Base-by-base conservation (phyloP, 345 rosid genomes). In the Iberis pinnata region DNA sequence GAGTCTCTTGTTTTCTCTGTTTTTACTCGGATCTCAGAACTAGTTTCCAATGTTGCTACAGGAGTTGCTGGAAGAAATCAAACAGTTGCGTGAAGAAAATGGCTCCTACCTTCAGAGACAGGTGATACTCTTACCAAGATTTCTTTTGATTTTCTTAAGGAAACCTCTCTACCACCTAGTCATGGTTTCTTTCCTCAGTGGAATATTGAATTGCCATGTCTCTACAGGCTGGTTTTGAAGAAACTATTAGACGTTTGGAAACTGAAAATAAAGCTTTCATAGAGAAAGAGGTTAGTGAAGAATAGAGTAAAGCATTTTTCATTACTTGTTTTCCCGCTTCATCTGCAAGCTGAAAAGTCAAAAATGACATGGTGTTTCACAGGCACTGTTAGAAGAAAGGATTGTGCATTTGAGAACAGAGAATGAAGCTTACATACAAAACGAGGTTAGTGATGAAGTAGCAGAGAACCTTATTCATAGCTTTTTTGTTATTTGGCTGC, bases 221-320 rank as follows among this genome's bases (percentile, higher is more conserved):
- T 45, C 24, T 15, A 22, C 73, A 85, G 95, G 79, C 75, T 64
- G 59, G 22, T 43, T 67, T 76, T 26, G 75, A 77, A 73, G 80
- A 75, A 60, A 69, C 69, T 39, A 32, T 76, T 51, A 61, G 59
- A 73, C 72, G 68, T 18, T 63, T 87, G 25, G 65, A 52, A 57
- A 48, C 51, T 58, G 82, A 73, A 67, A 77, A 71, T 70, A 77
- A 72, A 71, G 55, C 69, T 17, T 72, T 59, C 67, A 9, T 49
- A 22, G 73, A 67, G 43, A 78, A 69, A 68, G 73, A 76, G 82
- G 96, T 76, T 71, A 44, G 57, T 43, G 14, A 49, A 35, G 39
- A 25, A 14, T 27, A 36, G 14, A 20, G 6, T 18, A 22, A 22
- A 41, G 9, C 31, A 8, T 8, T 47, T 39, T 25, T 13, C 19